These are phyloP conservation scores for Tympanopsis confertula DNA, from an alignment of 2,329 filamentous ascomycete genomes.

Conservation along the genomic window DNA sequence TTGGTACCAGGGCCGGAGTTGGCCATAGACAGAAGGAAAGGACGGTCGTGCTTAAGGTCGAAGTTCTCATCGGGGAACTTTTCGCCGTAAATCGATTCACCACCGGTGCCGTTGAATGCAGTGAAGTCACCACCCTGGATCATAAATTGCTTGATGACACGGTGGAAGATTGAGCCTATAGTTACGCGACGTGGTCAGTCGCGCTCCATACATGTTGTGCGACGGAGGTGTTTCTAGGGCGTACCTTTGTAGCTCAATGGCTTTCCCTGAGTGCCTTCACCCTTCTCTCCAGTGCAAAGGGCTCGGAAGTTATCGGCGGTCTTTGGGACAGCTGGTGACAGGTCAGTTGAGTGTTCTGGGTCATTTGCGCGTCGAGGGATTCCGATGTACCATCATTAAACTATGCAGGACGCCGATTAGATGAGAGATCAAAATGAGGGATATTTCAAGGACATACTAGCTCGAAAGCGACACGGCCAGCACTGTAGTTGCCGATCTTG, in stretches of 20 bases:
- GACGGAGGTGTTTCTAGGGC: not conserved
- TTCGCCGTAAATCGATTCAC: conserved; percentile 92
- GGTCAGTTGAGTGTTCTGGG: not conserved
- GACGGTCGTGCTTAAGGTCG: conserved; percentile 76
- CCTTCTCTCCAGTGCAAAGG: conserved; percentile 92
- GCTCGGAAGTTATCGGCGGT: conserved; percentile 93
- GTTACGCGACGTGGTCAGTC: too few relatives aligned
- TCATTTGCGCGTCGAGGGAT: not conserved
- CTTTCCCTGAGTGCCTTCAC: conserved; percentile 67
- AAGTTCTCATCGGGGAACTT: conserved; percentile 99
- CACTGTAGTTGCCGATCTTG: conserved; percentile 60
- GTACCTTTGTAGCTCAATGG: conserved; percentile 71
- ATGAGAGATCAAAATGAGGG: not conserved
- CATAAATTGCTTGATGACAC: conserved; percentile 98
- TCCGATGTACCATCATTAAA: conserved; percentile 1
- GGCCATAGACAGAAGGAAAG: conserved; percentile 93
- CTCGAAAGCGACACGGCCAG: conserved; percentile 77
- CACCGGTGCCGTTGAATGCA: conserved; percentile 82
- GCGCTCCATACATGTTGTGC: too few relatives aligned
- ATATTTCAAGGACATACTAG: conserved; percentile 11
- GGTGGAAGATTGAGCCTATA: conserved; percentile 72
- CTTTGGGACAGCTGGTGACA: conserved; percentile 68
- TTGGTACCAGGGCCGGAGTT: conserved; percentile 94
- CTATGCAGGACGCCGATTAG: not conserved
- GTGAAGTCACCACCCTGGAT: conserved; percentile 98